A percentile compares a stretch with the other conserved stretches of the same genome.
These are phyloP conservation scores for Escovopsis sp. DNA, from an alignment of 2,329 filamentous ascomycete genomes.

Conservation along the genomic window DNA sequence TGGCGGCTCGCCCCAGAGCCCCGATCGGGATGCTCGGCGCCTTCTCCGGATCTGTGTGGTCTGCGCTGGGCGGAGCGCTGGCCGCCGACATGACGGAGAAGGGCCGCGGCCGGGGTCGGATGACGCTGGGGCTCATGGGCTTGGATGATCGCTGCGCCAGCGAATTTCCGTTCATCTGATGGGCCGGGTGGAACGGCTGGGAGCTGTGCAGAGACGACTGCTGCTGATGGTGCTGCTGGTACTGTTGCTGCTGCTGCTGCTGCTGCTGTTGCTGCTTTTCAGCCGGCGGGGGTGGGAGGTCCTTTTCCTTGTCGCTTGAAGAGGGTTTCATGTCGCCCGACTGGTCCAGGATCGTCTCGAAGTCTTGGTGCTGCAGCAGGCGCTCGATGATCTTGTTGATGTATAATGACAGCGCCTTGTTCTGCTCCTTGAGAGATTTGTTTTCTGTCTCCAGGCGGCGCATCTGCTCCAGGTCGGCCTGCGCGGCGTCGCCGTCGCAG, in stretches of 20 bases:
- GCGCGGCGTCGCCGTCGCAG: slow-evolving; percentile 34
- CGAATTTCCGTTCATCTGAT: slow-evolving; percentile 24
- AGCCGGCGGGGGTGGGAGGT: slow-evolving; percentile 56
- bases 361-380: slow-evolving; percentile 84
- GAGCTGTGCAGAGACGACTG: no score
- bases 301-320: slow-evolving; percentile 51
- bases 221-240: no score
- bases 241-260: no score
- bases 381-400: slow-evolving; percentile 99
- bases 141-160: slow-evolving; percentile 49
- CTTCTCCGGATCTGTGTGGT: slow-evolving; percentile 52
- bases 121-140: slow-evolving; percentile 35
- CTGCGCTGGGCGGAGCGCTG: slow-evolving; percentile 18
- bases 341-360: slow-evolving; percentile 83
- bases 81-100: slow-evolving; percentile 39
- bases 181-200: no score
- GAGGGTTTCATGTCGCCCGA: slow-evolving; percentile 38
- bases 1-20: slow-evolving; percentile 39
- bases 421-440: slow-evolving; percentile 73
- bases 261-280: slow-evolving; percentile 11
- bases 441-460: slow-evolving; percentile 65
- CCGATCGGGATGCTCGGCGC: slow-evolving; percentile 63
- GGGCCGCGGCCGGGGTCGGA: slow-evolving; percentile 36
- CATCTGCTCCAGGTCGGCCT: slow-evolving; percentile 37
- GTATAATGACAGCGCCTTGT: slow-evolving; percentile 92